Evolutionary conservation across 2,329 filamentous ascomycete genomes (phyloP), one percentile per base, ranked within the genome.

Genomic region (Pseudonectria foliicola): DNA sequence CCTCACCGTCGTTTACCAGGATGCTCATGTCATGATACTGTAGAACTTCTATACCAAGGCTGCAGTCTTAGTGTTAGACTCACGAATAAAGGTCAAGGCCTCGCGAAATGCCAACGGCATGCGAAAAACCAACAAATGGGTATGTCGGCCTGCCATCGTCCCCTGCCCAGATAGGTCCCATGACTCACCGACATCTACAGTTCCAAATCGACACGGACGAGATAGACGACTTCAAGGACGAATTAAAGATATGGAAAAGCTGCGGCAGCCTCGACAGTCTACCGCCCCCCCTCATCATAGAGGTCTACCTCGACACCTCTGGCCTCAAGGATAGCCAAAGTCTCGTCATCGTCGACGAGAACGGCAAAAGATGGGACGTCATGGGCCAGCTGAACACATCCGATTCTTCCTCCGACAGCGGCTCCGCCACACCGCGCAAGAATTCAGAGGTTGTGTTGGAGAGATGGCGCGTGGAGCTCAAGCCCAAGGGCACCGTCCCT

Each of bases 191-290:
- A 27, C 3, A 6, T 23, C 32, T 8, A 29, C 53, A 96, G 92
- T 98, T 95, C 64, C 93, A 95, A 67, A 80, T 95, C 49, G 84
- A 95, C 48, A 82, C 95, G 29, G 85, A 94, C 50, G 92, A 98
- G 51, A 90, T 90, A 44, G 86, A 95, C 54, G 80, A 85, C 41
- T 88, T 95, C 54, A 72, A 75, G 52, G 82, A 93, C 46, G 84
- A 92, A 45, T 73, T 96, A 43, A 73, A 75, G 49, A 71, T 77
- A 38, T 98, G 89, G 89, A 90, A 82, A 60, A 75, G 69, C 29
- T 85, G 84, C 55, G 84, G 90, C 57, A 77, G 83, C 40, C 74
- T 83, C 44, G 78, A 85, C 33, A 82, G 83, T 50, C 78, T 75
- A 39, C 92, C 92, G 25, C 82, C 85, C 25, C 82, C 88, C 3